Conservation (phyloP, 2,329 filamentous ascomycete species). For the Colletotrichum higginsianum region DNA sequence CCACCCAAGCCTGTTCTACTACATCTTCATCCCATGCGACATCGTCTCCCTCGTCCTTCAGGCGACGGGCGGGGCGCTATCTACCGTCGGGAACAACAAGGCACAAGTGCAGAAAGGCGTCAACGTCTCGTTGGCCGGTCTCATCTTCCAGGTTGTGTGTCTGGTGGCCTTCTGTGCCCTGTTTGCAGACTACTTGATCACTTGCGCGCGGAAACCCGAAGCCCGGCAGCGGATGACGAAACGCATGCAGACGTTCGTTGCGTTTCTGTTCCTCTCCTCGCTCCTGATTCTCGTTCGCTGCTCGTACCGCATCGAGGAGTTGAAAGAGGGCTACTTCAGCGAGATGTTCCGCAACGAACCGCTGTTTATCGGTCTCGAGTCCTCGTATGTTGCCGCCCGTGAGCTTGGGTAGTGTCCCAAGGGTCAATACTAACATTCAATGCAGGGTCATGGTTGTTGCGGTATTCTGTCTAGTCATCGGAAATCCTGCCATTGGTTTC, state of each 20-base stretch:
- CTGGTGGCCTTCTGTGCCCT: conserved; percentile 62
- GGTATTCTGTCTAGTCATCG: conserved; percentile 31
- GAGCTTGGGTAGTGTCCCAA: accelerated
- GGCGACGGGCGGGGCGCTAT: conserved; percentile 64
- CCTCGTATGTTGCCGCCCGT: conserved; percentile 45
- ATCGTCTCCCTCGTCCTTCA: conserved; percentile 67
- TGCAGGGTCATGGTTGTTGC: conserved; percentile 32
- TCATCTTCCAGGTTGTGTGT: conserved; percentile 66
- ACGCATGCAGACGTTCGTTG: conserved; percentile 64
- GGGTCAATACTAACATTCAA: not conserved
- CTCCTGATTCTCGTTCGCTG: conserved; percentile 70
- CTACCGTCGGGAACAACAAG: conserved; percentile 47
- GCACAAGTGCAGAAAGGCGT: conserved; percentile 55
- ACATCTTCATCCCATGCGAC: conserved; percentile 64
- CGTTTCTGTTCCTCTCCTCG: conserved; percentile 65
- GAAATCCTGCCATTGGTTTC: conserved; percentile 32
- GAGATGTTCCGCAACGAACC: conserved; percentile 61
- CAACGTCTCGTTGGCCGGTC: conserved; percentile 65
- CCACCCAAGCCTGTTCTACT: conserved; percentile 50
- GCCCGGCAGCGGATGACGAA: conserved; percentile 49
- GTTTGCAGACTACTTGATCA: conserved; percentile 58
- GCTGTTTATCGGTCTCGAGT: conserved; percentile 61
- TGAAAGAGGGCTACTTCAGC: conserved; percentile 69
- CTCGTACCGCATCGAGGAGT: conserved; percentile 71
- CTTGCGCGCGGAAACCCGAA: conserved; percentile 43